Conservation (phyloP, 768 basidiomycete genomes). For the Dioszegia crocea region DNA sequence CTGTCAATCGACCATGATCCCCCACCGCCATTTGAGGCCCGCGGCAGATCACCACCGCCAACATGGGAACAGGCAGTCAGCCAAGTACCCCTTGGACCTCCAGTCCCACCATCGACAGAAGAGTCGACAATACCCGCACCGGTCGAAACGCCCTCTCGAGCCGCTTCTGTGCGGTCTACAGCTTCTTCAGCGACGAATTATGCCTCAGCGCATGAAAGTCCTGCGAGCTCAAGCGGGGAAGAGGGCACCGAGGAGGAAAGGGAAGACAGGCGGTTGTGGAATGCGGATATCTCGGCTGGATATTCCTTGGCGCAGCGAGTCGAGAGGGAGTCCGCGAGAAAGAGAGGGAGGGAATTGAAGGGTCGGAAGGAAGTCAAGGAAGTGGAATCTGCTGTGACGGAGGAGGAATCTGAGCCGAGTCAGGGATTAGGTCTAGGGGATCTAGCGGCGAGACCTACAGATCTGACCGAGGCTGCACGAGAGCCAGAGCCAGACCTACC, state of each 20-base stretch:
- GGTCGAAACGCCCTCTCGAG: background rate
- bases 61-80: slow-evolving; percentile 30
- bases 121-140: background rate
- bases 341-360: slow-evolving; percentile 14
- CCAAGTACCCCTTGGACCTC: slow-evolving; percentile 1
- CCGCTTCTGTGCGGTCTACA: background rate
- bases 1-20: slow-evolving; percentile 5
- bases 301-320: slow-evolving; percentile 41
- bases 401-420: background rate
- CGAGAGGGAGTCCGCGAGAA: slow-evolving; percentile 27
- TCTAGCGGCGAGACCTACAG: background rate
- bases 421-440: background rate
- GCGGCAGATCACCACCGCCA: slow-evolving; percentile 15
- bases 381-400: background rate
- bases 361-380: background rate
- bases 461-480: no score
- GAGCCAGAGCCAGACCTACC: no score
- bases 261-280: slow-evolving; percentile 37
- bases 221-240: background rate
- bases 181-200: slow-evolving; percentile 9
- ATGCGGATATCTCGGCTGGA: slow-evolving; percentile 42
- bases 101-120: background rate
- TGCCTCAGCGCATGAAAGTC: slow-evolving; percentile 18
- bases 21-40: background rate
- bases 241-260: slow-evolving; percentile 19